Base-by-base conservation (phyloP, 108 stramenopile species). In the Stephanodiscus minutulus region DNA sequence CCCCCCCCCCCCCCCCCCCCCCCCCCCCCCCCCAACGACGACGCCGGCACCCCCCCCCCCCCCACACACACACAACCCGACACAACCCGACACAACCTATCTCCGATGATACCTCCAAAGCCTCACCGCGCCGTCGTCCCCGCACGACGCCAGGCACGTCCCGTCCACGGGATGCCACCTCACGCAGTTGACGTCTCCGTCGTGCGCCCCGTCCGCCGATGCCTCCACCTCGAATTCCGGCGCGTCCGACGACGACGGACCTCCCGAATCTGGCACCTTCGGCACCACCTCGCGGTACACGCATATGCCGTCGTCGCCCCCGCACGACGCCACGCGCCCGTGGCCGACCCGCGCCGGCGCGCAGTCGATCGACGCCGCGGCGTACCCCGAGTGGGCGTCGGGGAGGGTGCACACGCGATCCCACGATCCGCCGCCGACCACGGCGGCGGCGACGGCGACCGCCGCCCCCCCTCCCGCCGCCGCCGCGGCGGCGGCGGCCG, bases 161-260 rank as follows among this genome's bases (percentile, higher is more conserved):
- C 92, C 87, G 67, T 90, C 91, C 44, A 28, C 60, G 7, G 98
- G 98, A 76, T 91, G 93, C 98, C 98, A 99, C 47, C 86, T 66
- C 6, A 98, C 97, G 66, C 95, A 95, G 83, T 99, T 99, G 41
- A 98, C 91, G 76, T 99, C 98, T 9, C 88, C 90, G 9, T 80
- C 90, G 66, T 97, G 96, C 0, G 85, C 89, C 28, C 64, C 60
- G 0, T 75, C 60, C 48, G 60, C 64, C 12, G 73, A 54, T 5
- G 65, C 82, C 49, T 85, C 96, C 11, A 88, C 24, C 18, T 79
- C 46, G 81, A 90, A 92, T 61, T 84, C 76, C 31, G 90, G 90
- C 50, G 81, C 70, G 18, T 86, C 83, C 13, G 75, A 66, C 27
- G 28, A 49, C 33, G 17, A 76, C 74, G 43, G 28, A 13, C 18